Conservation (phyloP, 139 green algal genomes). For the Ettlia oleoabundans region DNA sequence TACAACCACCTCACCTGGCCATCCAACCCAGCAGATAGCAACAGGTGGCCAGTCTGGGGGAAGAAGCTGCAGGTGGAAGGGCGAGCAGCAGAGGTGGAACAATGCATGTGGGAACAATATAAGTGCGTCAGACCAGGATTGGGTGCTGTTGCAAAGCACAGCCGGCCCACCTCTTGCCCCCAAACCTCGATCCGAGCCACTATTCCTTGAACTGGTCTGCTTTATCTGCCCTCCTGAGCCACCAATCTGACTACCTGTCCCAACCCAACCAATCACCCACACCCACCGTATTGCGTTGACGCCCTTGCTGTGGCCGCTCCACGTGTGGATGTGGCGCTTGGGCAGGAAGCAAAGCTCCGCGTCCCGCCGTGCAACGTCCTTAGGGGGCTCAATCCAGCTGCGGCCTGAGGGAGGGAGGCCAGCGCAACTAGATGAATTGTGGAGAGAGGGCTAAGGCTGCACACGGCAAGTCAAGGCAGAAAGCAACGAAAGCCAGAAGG, state of each 20-base stretch:
- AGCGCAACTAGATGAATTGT: neutral
- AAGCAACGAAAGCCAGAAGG: no score
- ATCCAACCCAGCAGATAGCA: conserved; percentile 94
- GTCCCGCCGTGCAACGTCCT: conserved; percentile 52
- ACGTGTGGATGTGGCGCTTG: conserved; percentile 94
- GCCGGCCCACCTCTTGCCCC: no score
- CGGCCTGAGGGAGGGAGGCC: conserved; percentile 47
- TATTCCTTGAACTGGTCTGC: no score
- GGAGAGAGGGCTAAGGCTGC: neutral
- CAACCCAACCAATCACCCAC: neutral
- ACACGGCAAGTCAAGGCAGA: no score
- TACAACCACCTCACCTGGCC: no score
- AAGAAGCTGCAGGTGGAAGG: conserved; percentile 76
- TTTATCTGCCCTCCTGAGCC: no score
- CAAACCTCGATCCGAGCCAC: no score
- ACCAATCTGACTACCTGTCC: neutral
- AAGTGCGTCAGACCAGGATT: no score
- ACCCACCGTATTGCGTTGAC: conserved; percentile 85
- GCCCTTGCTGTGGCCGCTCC: conserved; percentile 91
- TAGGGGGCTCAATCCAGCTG: conserved; percentile 76
- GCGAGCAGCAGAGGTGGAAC: neutral
- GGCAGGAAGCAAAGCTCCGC: conserved; percentile 89
- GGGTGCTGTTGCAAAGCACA: no score
- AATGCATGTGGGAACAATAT: neutral
- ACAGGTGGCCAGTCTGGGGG: conserved; percentile 88